These are phyloP conservation scores for Orbilia ellipsospora DNA, from an alignment of 2,329 filamentous ascomycete genomes.

Conservation along the genomic window DNA sequence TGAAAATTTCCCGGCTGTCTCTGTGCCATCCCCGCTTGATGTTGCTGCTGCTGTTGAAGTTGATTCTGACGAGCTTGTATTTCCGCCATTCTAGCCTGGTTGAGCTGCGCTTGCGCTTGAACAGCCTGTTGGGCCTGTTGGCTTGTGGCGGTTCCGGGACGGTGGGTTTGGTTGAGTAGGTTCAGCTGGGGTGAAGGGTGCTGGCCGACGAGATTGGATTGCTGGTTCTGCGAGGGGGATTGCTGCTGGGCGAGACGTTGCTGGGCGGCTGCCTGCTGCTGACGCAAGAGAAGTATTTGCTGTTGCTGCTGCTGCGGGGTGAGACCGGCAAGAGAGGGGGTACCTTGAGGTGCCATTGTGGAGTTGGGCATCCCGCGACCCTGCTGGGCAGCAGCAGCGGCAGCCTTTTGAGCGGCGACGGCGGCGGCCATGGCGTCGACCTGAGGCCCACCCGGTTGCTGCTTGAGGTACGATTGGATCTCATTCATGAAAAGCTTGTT, in stretches of 20 bases:
- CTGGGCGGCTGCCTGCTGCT: conserved; percentile 20
- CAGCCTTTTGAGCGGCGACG: conserved; percentile 11
- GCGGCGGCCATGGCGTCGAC: conserved; percentile 7
- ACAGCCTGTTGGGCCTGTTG: conserved; percentile 32
- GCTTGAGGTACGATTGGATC: conserved; percentile 37
- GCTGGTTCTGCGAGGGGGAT: conserved; percentile 16
- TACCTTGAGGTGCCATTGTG: conserved; percentile 31
- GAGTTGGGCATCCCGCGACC: conserved; percentile 32
- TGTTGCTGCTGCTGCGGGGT: conserved; percentile 26
- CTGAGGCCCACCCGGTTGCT: conserved; percentile 10
- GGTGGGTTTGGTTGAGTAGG: conserved; percentile 45
- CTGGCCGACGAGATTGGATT: conserved; percentile 31
- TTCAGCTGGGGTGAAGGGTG: conserved; percentile 40
- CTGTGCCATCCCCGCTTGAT: conserved; percentile 11
- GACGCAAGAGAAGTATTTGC: conserved; percentile 27
- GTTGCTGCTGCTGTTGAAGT: conserved; percentile 22
- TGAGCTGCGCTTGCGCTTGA: conserved; percentile 35
- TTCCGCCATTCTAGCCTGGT: conserved; percentile 38
- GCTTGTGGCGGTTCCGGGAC: conserved; percentile 27
- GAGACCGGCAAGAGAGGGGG: conserved; percentile 14
- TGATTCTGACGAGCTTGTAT: conserved; percentile 35
- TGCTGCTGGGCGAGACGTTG: conserved; percentile 22
- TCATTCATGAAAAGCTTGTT: conserved; percentile 48
- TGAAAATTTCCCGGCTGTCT: conserved; percentile 19
- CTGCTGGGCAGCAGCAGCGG: conserved; percentile 14